Evolutionary conservation across 129 eudicot genomes (phyloP).

Genomic region (Escallonia herrerae): DNA sequence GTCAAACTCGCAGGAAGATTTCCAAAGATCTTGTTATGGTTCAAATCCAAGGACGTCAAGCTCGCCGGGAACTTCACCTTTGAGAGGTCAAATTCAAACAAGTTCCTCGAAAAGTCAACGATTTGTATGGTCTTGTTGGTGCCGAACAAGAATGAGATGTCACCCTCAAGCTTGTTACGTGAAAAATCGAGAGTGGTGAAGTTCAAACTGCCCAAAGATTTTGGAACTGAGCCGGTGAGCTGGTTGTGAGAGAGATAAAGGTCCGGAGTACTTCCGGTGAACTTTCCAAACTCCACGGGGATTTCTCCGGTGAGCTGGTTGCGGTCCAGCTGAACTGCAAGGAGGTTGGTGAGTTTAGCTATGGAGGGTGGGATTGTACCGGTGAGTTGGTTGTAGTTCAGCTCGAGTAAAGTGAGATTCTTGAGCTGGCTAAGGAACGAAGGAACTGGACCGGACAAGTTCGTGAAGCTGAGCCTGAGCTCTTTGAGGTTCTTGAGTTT

Average conservation of each 20-base stretch:
- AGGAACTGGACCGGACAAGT: slow-evolving; percentile 47
- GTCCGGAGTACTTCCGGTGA: slow-evolving; percentile 14
- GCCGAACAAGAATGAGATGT: slow-evolving; percentile 58
- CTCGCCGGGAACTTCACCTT: slow-evolving; percentile 33
- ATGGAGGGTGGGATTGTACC: slow-evolving; percentile 58
- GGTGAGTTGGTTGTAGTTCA: slow-evolving; percentile 39
- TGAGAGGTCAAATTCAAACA: slow-evolving; percentile 39
- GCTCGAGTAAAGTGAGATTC: slow-evolving; percentile 23
- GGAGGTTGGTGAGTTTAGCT: slow-evolving; percentile 22
- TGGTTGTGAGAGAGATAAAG: slow-evolving; percentile 50
- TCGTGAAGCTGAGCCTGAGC: slow-evolving; percentile 34
- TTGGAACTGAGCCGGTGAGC: slow-evolving; percentile 47
- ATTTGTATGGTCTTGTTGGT: slow-evolving; percentile 28
- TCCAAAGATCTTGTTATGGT: slow-evolving; percentile 53
- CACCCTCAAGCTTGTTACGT: slow-evolving; percentile 52
- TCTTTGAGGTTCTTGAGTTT: slow-evolving; percentile 38
- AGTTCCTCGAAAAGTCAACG: slow-evolving; percentile 35
- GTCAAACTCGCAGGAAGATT: slow-evolving; percentile 34
- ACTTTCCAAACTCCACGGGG: slow-evolving; percentile 52
- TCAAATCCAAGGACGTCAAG: slow-evolving; percentile 37
- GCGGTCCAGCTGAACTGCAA: slow-evolving; percentile 28
- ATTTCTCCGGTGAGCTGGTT: slow-evolving; percentile 64
- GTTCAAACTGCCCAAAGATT: slow-evolving; percentile 39
- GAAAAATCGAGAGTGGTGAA: slow-evolving; percentile 38
- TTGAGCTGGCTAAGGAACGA: slow-evolving; percentile 28